These are phyloP conservation scores for Saitozyma podzolica DNA, from an alignment of 768 basidiomycete genomes.

Conservation along the genomic window DNA sequence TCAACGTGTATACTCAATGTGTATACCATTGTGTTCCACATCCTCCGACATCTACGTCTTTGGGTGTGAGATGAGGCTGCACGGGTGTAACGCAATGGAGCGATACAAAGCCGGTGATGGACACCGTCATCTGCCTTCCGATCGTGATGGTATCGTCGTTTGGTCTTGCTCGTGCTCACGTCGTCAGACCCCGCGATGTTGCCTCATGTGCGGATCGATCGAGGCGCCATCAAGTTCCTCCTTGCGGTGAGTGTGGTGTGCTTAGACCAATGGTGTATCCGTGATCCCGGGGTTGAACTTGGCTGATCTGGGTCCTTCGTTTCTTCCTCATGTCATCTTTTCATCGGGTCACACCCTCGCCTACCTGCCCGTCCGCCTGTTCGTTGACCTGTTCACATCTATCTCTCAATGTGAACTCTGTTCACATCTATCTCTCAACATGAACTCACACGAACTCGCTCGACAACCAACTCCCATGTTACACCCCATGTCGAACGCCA, in stretches of 20 bases:
- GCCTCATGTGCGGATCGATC: slow-evolving; percentile 84
- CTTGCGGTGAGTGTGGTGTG: slow-evolving; percentile 61
- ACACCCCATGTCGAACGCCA: too few species aligned
- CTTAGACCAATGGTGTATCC: not conserved
- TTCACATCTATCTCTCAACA: not conserved
- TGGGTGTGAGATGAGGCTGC: too few species aligned
- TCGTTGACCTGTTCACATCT: too few species aligned
- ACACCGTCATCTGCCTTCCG: too few species aligned
- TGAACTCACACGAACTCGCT: not conserved
- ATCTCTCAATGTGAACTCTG: not conserved
- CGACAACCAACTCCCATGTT: too few species aligned
- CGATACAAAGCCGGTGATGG: not conserved
- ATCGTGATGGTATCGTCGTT: not conserved
- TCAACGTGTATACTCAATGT: too few species aligned
- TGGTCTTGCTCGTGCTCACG: slow-evolving; percentile 5
- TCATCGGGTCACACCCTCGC: not conserved
- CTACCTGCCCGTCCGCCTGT: not conserved
- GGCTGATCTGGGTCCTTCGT: not conserved
- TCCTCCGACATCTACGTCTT: not conserved
- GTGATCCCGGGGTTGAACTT: not conserved
- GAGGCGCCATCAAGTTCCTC: slow-evolving; percentile 96
- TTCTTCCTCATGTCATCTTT: not conserved
- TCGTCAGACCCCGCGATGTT: slow-evolving; percentile 81
- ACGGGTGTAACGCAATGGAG: too few species aligned
- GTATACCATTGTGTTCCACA: not conserved